A percentile compares a stretch with the other conserved stretches of the same genome.
phyloP scores from a whole-genome alignment of 306 rosid species.

The Erythrophleum fordii region DNA sequence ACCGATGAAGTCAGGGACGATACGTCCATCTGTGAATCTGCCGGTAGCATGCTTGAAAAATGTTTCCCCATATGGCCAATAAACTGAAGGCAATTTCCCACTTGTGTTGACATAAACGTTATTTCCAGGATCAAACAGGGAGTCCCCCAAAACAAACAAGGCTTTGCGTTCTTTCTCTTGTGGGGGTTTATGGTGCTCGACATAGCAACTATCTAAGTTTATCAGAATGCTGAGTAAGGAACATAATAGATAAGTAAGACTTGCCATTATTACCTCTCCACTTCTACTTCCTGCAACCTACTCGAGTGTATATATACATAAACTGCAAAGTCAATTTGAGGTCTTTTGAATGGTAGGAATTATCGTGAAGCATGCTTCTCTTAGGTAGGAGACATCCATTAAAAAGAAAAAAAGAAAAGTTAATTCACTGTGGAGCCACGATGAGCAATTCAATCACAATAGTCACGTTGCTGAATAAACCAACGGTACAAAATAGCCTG shows the following conservation, averaged over 20 bases:
- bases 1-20: slow-evolving; percentile 32
- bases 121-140: slow-evolving; percentile 15
- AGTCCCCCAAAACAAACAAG: slow-evolving; percentile 23
- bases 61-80: slow-evolving; percentile 20
- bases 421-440: too few species aligned
- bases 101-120: background rate
- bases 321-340: too few species aligned
- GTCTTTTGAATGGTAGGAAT: too few species aligned
- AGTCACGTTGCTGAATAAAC: too few species aligned
- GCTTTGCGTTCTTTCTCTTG: background rate
- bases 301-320: too few species aligned
- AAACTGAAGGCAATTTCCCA: fast-evolving
- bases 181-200: background rate
- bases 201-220: background rate
- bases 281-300: too few species aligned
- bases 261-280: too few species aligned
- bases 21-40: slow-evolving; percentile 11
- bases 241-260: background rate
- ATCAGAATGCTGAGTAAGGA: background rate
- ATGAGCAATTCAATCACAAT: too few species aligned
- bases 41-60: slow-evolving; percentile 26
- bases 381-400: too few species aligned
- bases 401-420: too few species aligned
- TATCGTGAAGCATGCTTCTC: too few species aligned
- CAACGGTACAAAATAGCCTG: too few species aligned